Evolutionary conservation across 495 filamentous ascomycete species (phyloP).

Genomic region (Aspergillus nidulans): DNA sequence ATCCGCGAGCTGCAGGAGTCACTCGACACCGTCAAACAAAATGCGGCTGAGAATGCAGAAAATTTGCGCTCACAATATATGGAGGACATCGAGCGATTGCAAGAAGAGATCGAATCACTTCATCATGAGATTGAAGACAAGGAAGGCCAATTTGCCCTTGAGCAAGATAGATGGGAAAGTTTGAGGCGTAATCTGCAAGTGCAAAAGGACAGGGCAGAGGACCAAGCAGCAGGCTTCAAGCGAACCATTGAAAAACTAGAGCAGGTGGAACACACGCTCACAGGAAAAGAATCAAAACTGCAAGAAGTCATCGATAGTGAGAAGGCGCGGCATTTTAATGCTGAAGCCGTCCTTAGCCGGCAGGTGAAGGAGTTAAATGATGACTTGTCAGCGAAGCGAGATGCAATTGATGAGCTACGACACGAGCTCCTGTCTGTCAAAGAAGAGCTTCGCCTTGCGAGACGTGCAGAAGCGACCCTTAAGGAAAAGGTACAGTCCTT

Average conservation of each 20-base stretch:
- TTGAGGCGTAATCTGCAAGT: slow-evolving; percentile 60
- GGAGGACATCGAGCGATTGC: slow-evolving; percentile 57
- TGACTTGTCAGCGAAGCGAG: slow-evolving; percentile 52
- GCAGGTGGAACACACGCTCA: slow-evolving; percentile 58
- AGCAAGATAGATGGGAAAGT: slow-evolving; percentile 67
- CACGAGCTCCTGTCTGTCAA: slow-evolving; percentile 56
- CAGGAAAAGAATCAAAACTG: slow-evolving; percentile 59
- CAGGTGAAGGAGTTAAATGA: slow-evolving; percentile 56
- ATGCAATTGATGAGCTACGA: slow-evolving; percentile 49
- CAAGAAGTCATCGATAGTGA: slow-evolving; percentile 60
- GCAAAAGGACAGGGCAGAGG: slow-evolving; percentile 63
- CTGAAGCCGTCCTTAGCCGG: slow-evolving; percentile 50
- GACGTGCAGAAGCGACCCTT: slow-evolving; percentile 59
- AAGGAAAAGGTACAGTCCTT: slow-evolving; percentile 67
- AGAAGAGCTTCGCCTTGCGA: slow-evolving; percentile 64
- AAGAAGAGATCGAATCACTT: slow-evolving; percentile 64
- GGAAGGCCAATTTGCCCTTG: slow-evolving; percentile 63
- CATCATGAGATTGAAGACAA: slow-evolving; percentile 71
- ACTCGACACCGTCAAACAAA: slow-evolving; percentile 55
- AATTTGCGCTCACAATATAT: slow-evolving; percentile 56
- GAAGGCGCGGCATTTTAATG: slow-evolving; percentile 50
- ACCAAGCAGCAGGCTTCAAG: slow-evolving; percentile 65
- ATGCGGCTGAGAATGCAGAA: slow-evolving; percentile 54
- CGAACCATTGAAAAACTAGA: slow-evolving; percentile 70
- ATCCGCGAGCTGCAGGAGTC: slow-evolving; percentile 55